These are phyloP conservation scores for Xenoacremonium recifei DNA, from an alignment of 2,329 filamentous ascomycete species.

Conservation along the genomic window DNA sequence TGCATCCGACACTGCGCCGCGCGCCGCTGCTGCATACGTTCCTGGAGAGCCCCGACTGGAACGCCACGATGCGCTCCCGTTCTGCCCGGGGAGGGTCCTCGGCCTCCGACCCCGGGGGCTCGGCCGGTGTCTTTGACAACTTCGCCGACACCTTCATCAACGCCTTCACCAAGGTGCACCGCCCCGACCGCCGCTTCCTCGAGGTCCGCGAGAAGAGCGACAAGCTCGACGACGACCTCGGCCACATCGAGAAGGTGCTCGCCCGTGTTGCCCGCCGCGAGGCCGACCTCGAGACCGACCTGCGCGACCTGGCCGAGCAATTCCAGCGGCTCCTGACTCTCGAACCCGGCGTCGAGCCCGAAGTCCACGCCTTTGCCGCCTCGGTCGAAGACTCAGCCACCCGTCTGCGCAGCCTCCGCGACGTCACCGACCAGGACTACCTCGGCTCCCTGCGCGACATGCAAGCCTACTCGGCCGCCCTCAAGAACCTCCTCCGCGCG, in stretches of 20 bases:
- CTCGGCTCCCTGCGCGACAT: constrained; percentile 90
- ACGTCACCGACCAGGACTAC: constrained; percentile 94
- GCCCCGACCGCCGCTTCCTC: constrained; percentile 89
- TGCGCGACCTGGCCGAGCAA: constrained; percentile 85
- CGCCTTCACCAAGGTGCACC: constrained; percentile 94
- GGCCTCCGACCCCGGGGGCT: constrained; percentile 44
- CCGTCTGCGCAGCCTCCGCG: constrained; percentile 77
- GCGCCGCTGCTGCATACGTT: constrained; percentile 83
- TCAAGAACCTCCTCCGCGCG: constrained; percentile 86
- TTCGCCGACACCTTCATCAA: constrained; percentile 97
- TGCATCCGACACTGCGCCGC: constrained; percentile 86
- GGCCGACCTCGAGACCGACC: constrained; percentile 82
- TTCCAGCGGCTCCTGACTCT: constrained; percentile 91
- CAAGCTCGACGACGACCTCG: constrained; percentile 91
- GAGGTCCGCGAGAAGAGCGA: constrained; percentile 90
- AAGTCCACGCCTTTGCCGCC: constrained; percentile 81
- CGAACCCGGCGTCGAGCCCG: constrained; percentile 80
- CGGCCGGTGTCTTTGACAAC: constrained; percentile 82
- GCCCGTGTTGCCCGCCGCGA: constrained; percentile 86
- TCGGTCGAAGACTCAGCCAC: constrained; percentile 81
- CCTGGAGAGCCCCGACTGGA: constrained; percentile 93
- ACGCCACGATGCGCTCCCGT: constrained; percentile 85
- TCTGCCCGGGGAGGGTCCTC: constrained; percentile 64
- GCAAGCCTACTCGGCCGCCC: constrained; percentile 86
- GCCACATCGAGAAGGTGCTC: constrained; percentile 93